Evolutionary conservation across 805 yeast genomes (phyloP).

Genomic region (Metschnikowia lochheadii): DNA sequence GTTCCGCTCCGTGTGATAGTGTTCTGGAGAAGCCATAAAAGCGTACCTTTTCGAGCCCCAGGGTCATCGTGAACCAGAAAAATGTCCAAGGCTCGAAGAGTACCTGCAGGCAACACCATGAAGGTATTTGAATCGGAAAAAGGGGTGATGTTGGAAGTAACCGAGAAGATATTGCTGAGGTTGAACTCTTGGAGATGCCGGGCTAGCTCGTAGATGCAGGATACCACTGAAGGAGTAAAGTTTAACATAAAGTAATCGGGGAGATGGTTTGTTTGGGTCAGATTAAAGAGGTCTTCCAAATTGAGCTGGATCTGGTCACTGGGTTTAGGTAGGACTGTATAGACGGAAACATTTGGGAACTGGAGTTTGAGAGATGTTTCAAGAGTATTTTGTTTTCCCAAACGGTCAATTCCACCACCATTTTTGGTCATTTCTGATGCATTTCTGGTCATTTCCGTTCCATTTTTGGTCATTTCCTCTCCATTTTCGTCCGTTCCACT

Average conservation of each 20-base stretch:
- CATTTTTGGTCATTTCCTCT: no score
- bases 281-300: constrained; percentile 24
- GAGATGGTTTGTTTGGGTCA: constrained; percentile 9
- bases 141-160: constrained; percentile 46
- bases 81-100: constrained; percentile 70
- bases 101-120: constrained; percentile 58
- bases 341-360: constrained; percentile 11
- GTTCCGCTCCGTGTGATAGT: constrained; percentile 77
- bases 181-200: constrained; percentile 60
- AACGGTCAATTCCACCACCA: no score
- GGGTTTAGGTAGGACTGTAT: constrained; percentile 2
- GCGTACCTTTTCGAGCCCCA: constrained; percentile 55
- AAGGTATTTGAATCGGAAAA: constrained; percentile 48
- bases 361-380: constrained; percentile 17
- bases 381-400: constrained; percentile 15
- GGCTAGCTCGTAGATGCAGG: constrained; percentile 45
- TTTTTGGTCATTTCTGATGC: no score
- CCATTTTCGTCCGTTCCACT: no score
- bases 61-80: constrained; percentile 60
- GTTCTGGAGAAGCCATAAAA: constrained; percentile 76
- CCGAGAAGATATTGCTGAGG: constrained; percentile 52
- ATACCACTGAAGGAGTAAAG: constrained; percentile 21
- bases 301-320: constrained; percentile 8
- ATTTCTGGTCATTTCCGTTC: no score
- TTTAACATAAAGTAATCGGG: constrained; percentile 24